These are phyloP conservation scores for Vickermania ingenoplastis DNA, from an alignment of 208 protist species.

Conservation along the genomic window DNA sequence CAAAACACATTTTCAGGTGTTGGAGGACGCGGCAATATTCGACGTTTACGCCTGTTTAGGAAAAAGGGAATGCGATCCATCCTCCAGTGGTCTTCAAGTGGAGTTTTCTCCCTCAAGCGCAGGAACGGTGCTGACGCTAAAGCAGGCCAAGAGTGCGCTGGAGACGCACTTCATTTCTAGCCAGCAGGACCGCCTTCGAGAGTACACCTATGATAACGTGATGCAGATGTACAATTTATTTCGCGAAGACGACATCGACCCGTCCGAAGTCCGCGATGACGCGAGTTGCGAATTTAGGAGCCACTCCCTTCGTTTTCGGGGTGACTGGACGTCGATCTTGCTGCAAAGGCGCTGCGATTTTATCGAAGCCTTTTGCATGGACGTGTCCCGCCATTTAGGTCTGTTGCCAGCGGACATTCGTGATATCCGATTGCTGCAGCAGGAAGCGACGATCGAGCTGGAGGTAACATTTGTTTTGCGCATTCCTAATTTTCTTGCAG, in stretches of 20 bases:
- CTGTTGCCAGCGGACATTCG: neutral
- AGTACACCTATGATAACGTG: neutral
- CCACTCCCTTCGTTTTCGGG: neutral
- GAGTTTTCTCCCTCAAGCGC: neutral
- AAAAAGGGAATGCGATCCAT: neutral
- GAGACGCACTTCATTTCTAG: conserved; percentile 1
- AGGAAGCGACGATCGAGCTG: neutral
- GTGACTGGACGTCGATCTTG: neutral
- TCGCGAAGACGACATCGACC: neutral
- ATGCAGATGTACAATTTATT: neutral
- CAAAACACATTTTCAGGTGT: neutral
- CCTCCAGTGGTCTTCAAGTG: neutral
- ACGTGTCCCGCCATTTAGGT: neutral
- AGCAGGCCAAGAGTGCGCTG: neutral
- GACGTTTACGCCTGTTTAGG: neutral
- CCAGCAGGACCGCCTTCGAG: neutral
- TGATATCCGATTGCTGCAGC: neutral
- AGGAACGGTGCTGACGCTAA: neutral
- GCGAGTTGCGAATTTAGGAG: neutral
- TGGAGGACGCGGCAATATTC: neutral
- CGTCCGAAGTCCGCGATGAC: neutral
- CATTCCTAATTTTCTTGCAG: neutral
- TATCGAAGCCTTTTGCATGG: neutral
- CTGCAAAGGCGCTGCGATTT: neutral
- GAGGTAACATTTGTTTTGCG: neutral